Evolutionary conservation across 2,329 filamentous ascomycete species (phyloP), one percentile per base, ranked within the genome.

Genomic region (Plectosphaerella cucumerina): DNA sequence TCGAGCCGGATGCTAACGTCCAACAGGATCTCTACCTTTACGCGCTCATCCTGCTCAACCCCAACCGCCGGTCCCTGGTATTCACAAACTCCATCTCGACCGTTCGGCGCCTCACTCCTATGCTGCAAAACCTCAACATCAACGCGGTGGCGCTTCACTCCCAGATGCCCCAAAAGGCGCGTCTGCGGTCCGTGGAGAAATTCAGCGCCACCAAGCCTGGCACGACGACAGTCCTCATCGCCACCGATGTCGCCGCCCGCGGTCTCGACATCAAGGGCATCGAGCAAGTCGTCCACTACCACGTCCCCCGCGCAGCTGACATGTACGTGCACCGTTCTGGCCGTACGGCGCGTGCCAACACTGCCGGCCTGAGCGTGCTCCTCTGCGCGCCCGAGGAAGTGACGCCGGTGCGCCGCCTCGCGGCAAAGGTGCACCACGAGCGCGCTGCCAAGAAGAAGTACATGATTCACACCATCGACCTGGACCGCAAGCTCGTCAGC

Each of bases 1-100:
- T 22, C 26, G 49, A 23, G 51, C 54, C 42, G 41, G 44, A 26
- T 34, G 53, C 61, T 67, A 50, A 61, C 23, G 21, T 6, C 20
- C 17, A 14, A 23, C 53, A 89, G 81, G 94, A 99, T 67, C 82
- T 99, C 10, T 97, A 93, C 58, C 85, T 97, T 39, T 99, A 99
- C 70, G 81, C 91, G 0, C 76, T 96, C 9, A 78, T 97, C 0
- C 78, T 97, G 3, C 83, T 96, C 51, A 88, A 96, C 64, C 85
- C 89, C 2, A 86, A 86, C 45, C 81, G 86, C 35, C 87, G 92
- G 31, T 91, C 90, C 1, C 77, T 99, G 3, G 84, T 99, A 45
- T 99, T 99, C 67, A 91, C 92, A 23, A 99, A 99, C 72, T 96
- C 92, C 43, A 97, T 99, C 67, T 89, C 89, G 48, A 88, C 93